Base-by-base conservation (phyloP, 2,329 filamentous ascomycete species). In the Malbranchea cinnamomea region DNA sequence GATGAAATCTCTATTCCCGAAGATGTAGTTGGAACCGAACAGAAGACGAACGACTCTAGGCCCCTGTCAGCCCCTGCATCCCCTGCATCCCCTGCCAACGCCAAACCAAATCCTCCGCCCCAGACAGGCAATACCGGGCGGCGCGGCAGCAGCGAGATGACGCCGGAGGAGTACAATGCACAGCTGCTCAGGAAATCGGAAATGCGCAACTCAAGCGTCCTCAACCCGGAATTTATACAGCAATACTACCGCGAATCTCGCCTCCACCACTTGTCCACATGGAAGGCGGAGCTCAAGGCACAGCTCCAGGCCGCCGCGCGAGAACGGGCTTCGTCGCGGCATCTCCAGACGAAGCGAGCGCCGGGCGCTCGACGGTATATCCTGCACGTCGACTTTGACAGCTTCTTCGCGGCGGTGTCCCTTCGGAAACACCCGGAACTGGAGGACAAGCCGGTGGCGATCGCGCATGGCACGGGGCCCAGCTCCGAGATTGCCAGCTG, bases 401-500 rank as follows among this genome's bases (percentile, higher is more conserved):
- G 84, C 53, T 98, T 98, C 57, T 98, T 98, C 54, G 93, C 85
- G 35, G 82, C 91, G 0, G 82, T 98, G 0, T 94, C 89, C 1
- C 55, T 78, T 11, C 83, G 84, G 43, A 78, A 74, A 31, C 65
- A 74, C 14, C 84, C 87, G 0, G 73, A 91, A 12, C 76, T 71
- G 36, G 60, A 65, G 22, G 74, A 80, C 29, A 87, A 84, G 46
- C 89, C 91, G 0, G 74, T 78, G 2, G 89, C 81, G 1, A 80
- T 98, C 19, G 87, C 89, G 3, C 89, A 98, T 47, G 79, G 87
- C 4, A 69, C 68, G 25, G 87, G 87, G 0, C 72, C 71, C 14
- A 83, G 82, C 0, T 93, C 87, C 0, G 89, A 98, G 49, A 95
- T 98, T 45, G 89, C 89, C 13, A 94, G 85, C 40, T 98, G 89